A percentile compares a stretch with the other conserved stretches of the same genome.
phyloP scores from a whole-genome alignment of 192 early-diverging fungal genomes.

The Pilaira anomala region DNA sequence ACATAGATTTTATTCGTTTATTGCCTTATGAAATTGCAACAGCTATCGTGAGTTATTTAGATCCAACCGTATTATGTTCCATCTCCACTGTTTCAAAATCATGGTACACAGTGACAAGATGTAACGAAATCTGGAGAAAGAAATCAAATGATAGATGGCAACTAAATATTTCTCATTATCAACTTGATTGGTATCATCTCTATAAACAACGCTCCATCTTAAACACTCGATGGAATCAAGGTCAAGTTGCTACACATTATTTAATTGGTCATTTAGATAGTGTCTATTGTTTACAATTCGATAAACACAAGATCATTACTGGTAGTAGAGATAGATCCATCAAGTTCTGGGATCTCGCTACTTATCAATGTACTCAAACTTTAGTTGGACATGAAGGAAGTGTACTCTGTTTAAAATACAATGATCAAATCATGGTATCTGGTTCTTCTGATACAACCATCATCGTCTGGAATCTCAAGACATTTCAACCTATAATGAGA shows the following conservation, averaged over 20 bases:
- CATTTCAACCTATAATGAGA: conserved; percentile 37
- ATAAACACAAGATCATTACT: conserved; percentile 73
- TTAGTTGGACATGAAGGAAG: conserved; percentile 68
- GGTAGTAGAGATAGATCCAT: conserved; percentile 78
- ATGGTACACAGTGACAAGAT: conserved; percentile 63
- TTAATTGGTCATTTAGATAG: conserved; percentile 79
- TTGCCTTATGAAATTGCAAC: conserved; percentile 75
- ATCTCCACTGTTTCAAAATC: conserved; percentile 60
- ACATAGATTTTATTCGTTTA: conserved; percentile 54
- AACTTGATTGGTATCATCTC: conserved; percentile 67
- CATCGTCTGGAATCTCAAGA: conserved; percentile 81
- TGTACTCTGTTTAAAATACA: conserved; percentile 87
- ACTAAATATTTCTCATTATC: neutral
- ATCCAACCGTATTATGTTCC: conserved; percentile 58
- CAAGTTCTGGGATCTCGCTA: conserved; percentile 80
- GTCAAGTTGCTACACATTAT: conserved; percentile 44
- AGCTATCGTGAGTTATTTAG: conserved; percentile 61
- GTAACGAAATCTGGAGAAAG: conserved; percentile 74
- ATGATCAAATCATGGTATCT: conserved; percentile 71
- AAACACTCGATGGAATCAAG: conserved; percentile 59
- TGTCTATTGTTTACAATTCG: conserved; percentile 93
- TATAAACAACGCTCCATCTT: conserved; percentile 68
- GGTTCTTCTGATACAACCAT: conserved; percentile 88
- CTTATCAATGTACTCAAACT: conserved; percentile 57
- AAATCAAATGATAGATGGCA: conserved; percentile 46